These are phyloP conservation scores for Dactylellina haptotyla DNA, from an alignment of 2,329 filamentous ascomycete genomes.

Conservation along the genomic window DNA sequence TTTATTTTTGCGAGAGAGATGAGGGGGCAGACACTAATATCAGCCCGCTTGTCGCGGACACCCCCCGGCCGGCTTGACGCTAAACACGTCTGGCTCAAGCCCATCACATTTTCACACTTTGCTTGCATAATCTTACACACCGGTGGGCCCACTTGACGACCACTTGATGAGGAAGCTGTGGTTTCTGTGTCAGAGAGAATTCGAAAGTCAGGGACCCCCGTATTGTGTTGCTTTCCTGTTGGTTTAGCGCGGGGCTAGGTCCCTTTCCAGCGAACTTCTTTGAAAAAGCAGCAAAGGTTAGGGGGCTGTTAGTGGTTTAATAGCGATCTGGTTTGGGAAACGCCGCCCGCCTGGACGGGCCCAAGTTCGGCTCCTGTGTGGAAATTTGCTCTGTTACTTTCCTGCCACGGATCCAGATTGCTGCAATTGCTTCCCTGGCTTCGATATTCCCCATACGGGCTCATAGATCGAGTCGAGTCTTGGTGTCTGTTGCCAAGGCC, in stretches of 20 bases:
- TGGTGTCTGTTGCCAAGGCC: not conserved
- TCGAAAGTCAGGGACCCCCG: not conserved
- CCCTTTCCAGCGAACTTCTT: not conserved
- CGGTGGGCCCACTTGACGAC: too few relatives aligned
- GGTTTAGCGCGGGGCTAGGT: not conserved
- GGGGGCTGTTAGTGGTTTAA: too few relatives aligned
- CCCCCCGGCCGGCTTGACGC: too few relatives aligned
- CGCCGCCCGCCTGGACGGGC: constrained; percentile 10
- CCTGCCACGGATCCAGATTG: constrained; percentile 7
- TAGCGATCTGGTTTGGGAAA: not conserved
- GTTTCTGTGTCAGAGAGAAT: not conserved
- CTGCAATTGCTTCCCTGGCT: not conserved
- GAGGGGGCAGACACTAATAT: too few relatives aligned
- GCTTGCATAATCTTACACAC: too few relatives aligned
- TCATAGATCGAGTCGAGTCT: not conserved
- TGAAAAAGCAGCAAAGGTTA: too few relatives aligned
- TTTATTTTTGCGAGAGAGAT: too few relatives aligned
- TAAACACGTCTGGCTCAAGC: too few relatives aligned
- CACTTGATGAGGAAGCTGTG: constrained; percentile 2
- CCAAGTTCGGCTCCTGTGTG: constrained; percentile 13
- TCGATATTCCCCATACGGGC: constrained; percentile 24
- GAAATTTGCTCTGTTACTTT: constrained; percentile 19
- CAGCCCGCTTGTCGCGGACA: too few relatives aligned
- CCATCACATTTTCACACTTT: too few relatives aligned
- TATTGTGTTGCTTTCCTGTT: not conserved